Conservation (phyloP, 208 protist species). For the Crithidia fasciculata region DNA sequence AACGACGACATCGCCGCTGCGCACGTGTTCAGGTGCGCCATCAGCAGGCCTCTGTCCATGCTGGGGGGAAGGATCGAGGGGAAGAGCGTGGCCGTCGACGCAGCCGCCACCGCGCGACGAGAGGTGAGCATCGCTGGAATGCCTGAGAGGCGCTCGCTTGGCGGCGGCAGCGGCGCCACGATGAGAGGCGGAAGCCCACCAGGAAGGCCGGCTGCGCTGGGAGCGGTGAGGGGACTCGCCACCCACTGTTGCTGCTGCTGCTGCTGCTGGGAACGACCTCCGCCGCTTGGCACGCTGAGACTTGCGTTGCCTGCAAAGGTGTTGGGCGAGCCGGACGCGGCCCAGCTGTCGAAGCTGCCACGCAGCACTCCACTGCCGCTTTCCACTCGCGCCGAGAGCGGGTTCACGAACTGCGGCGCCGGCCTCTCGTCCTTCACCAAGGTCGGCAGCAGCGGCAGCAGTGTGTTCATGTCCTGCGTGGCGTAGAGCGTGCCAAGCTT, state of each 20-base stretch:
- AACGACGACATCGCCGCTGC: slow-evolving; percentile 11
- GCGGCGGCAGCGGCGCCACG: slow-evolving; percentile 3
- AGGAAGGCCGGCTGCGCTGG: not conserved
- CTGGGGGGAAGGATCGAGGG: slow-evolving; percentile 12
- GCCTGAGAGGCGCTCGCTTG: slow-evolving; percentile 5
- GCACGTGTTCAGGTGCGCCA: slow-evolving; percentile 24
- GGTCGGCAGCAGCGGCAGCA: slow-evolving; percentile 43
- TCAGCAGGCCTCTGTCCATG: slow-evolving; percentile 17
- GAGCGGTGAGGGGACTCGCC: not conserved
- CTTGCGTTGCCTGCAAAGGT: slow-evolving; percentile 8
- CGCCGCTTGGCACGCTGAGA: slow-evolving; percentile 5
- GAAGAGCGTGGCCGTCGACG: slow-evolving; percentile 12
- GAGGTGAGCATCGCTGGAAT: slow-evolving; percentile 5
- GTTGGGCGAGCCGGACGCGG: slow-evolving; percentile 5
- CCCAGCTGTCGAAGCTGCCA: slow-evolving; percentile 22
- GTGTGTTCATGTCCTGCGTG: slow-evolving; percentile 77
- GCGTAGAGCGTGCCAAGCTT: slow-evolving; percentile 75
- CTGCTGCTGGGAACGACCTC: not conserved
- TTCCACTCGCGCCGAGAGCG: slow-evolving; percentile 7
- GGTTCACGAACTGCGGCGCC: not conserved
- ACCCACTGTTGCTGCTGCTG: not conserved
- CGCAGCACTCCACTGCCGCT: slow-evolving; percentile 3
- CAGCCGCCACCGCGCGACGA: not conserved
- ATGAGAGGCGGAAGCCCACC: slow-evolving; percentile 22
- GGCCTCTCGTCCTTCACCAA: not conserved